Base-by-base conservation (phyloP, 352 stramenopile species). In the Phytophthora pseudosyringae region DNA sequence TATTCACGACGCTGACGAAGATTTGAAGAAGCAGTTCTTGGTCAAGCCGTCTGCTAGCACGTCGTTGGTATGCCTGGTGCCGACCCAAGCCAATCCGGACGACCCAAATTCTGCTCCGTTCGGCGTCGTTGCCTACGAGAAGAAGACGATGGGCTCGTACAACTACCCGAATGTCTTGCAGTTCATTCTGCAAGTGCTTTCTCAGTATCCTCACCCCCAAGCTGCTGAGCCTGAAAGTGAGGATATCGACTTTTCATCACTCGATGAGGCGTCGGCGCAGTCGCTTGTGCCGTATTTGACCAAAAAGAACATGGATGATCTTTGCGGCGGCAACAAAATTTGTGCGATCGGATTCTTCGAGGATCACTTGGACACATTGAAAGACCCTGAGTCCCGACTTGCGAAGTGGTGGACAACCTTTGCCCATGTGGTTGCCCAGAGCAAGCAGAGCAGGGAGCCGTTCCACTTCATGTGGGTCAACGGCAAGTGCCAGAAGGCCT, bases 271-370 rank as follows among this genome's bases (percentile, higher is more conserved):
- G n/a, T 62, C 71, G 31, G 53, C 53, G 0, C 50, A 63, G 18
- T 46, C 67, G 5, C 46, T 71, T 36, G 70, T 90, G 12, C 79
- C 81, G n/a, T 88, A 90, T 32, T 9, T 92, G 50, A 75, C 54
- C 8, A 83, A 80, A 43, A 64, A 81, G 8, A 90, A 87, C 44
- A 36, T 90, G 10, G 68, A 76, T 16, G 39, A 78, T 4, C 54
- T 86, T 0, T 94, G 86, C 46, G 52, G 49, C 5, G 81, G 77
- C 48, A 86, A 75, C 61, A 88, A 80, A 26, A 89, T 94, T 53
- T 94, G 86, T 64, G 83, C 78, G 5, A 91, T 94, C 41, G 83
- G 80, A 10, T 91, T 94, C 50, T 89, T 91, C 25, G 78, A 89
- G 28, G 71, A 83, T 7, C 80, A 91, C 51, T 36, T 80, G 2